Evolutionary conservation across 192 early-diverging fungal genomes (phyloP), one percentile per base, ranked within the genome.

Genomic region (Gonapodya prolifera): DNA sequence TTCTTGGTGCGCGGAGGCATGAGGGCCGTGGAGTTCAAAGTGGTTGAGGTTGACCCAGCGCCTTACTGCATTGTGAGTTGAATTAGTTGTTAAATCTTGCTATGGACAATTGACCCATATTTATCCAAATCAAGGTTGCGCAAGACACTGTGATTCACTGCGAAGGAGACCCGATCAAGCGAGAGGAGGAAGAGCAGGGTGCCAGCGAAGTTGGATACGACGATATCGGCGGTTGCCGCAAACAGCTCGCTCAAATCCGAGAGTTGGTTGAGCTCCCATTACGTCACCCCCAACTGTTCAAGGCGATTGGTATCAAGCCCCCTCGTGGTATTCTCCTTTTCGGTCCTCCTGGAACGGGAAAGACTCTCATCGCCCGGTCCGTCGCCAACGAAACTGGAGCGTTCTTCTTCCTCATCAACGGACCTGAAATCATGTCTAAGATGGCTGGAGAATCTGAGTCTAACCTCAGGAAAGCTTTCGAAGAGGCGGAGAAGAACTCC

Each of bases 341-440:
- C 80, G 97, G 97, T 69, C 97, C 97, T 23, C 97, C 97, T 17
- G 97, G 97, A 86, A 98, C 96, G 8, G 97, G 97, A 86, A 99
- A 99, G 84, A 99, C 97, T 2, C 86, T 99, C 79, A 96, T 99
- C 85, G 97, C 97, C 1, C 92, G 96, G 78, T 96, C 98, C 1
- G 96, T 99, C 1, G 98, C 98, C 75, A 98, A 98, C 83, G 98
- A 99, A 83, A 98, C 96, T 34, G 98, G 97, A 33, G 97, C 96
- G 18, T 98, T 98, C 92, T 96, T 99, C 89, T 98, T 99, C 86
- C 83, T 96, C 71, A 98, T 99, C 85, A 98, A 98, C 81, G 97
- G 96, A 35, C 97, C 97, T 74, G 96, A 98, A 82, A 98, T 99
- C 82, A 98, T 99, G 96, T 96, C 94, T 80, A 98, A 98, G 87